Evolutionary conservation across 2,329 filamentous ascomycete species (phyloP).

Genomic region (Capronia epimyces): DNA sequence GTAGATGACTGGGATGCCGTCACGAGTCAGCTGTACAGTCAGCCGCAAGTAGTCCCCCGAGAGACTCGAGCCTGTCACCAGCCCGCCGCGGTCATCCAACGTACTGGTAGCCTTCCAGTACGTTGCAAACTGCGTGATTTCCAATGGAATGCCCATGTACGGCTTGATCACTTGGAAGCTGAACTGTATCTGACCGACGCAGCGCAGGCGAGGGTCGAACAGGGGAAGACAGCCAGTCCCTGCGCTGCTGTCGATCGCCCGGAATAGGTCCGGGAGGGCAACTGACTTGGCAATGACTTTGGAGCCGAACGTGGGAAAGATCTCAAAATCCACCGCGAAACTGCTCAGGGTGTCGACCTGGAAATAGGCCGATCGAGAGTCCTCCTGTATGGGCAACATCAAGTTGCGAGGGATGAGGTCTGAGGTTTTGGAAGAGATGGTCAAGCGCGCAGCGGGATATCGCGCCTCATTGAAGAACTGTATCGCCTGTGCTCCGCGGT

Average conservation of each 20-base stretch:
- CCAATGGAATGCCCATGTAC: slow-evolving; percentile 82
- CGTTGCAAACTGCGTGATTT: slow-evolving; percentile 96
- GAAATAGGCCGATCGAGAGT: slow-evolving; percentile 87
- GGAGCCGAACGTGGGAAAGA: slow-evolving; percentile 94
- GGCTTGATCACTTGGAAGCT: slow-evolving; percentile 95
- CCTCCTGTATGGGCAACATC: slow-evolving; percentile 91
- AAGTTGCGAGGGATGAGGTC: slow-evolving; percentile 96
- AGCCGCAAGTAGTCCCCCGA: slow-evolving; percentile 92
- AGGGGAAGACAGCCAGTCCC: slow-evolving; percentile 79
- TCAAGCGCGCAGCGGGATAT: slow-evolving; percentile 88
- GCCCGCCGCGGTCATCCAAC: slow-evolving; percentile 75
- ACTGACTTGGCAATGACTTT: slow-evolving; percentile 97
- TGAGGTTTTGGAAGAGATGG: slow-evolving; percentile 92
- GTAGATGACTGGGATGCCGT: slow-evolving; percentile 81
- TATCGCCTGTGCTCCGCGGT: slow-evolving; percentile 69
- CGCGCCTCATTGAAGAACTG: slow-evolving; percentile 97
- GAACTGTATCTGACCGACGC: slow-evolving; percentile 91
- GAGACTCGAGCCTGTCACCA: slow-evolving; percentile 90
- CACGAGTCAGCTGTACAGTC: slow-evolving; percentile 85
- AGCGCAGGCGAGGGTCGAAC: slow-evolving; percentile 83
- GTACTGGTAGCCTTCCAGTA: slow-evolving; percentile 99
- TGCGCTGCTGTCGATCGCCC: slow-evolving; percentile 65
- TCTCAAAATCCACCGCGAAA: slow-evolving; percentile 93
- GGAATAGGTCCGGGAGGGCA: slow-evolving; percentile 81
- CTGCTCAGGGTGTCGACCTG: slow-evolving; percentile 90